Evolutionary conservation across 2,329 filamentous ascomycete species (phyloP).

Genomic region (Paecilomyces sp.): DNA sequence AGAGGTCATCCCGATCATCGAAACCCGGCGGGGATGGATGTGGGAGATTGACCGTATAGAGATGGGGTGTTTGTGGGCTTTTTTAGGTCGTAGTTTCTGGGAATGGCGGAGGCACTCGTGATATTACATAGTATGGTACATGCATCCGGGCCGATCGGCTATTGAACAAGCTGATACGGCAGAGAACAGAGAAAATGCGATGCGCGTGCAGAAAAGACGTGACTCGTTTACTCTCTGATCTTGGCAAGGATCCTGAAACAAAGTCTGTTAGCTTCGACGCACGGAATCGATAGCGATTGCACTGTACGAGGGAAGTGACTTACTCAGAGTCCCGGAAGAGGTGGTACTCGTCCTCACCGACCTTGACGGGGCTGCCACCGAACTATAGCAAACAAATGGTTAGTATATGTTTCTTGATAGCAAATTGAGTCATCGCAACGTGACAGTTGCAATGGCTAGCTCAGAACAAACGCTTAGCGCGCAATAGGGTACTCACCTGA

Average conservation of each 20-base stretch:
- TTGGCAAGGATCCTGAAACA: constrained; percentile 82
- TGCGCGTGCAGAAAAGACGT: constrained; percentile 10
- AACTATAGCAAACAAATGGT: constrained; percentile 49
- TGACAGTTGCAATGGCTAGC: background rate
- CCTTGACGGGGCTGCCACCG: constrained; percentile 91
- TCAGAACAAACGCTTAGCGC: background rate
- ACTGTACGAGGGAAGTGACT: constrained; percentile 35
- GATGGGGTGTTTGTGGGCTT: background rate
- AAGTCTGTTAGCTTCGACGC: constrained; percentile 2
- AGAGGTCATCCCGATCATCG: background rate
- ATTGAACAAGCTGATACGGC: background rate
- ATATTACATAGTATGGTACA: constrained; percentile 12
- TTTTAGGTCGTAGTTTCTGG: background rate
- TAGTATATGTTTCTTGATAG: constrained; percentile 12
- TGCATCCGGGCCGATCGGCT: background rate
- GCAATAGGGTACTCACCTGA: constrained; percentile 54
- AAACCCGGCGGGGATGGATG: background rate
- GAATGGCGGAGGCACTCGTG: constrained; percentile 3
- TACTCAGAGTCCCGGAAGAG: constrained; percentile 98
- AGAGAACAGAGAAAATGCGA: constrained; percentile 7
- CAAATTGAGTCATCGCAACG: background rate
- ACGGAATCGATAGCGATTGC: constrained; percentile 5
- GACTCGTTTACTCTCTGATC: constrained; percentile 79
- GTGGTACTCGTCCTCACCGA: constrained; percentile 92
- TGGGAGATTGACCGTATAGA: background rate